These are phyloP conservation scores for Sporothrix phasma DNA, from an alignment of 2,329 filamentous ascomycete genomes.

Conservation along the genomic window DNA sequence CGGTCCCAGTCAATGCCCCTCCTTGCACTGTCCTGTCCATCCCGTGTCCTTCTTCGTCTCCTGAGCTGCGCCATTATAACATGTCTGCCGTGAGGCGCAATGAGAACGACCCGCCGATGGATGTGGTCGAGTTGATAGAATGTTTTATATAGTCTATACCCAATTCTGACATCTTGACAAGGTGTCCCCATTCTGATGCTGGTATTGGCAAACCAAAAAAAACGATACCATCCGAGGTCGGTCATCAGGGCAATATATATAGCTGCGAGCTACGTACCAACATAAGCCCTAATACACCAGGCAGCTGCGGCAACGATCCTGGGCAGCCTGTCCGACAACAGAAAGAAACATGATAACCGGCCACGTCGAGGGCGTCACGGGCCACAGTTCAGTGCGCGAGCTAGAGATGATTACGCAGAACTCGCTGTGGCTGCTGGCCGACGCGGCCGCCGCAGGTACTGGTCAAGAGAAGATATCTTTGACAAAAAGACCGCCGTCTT, in stretches of 20 bases:
- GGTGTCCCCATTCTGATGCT: no score
- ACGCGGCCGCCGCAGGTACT: constrained; percentile 1
- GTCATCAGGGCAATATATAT: no score
- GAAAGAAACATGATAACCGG: constrained; percentile 25
- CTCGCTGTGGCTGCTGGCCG: constrained; percentile 45
- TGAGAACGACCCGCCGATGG: no score
- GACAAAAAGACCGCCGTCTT: constrained; percentile 25
- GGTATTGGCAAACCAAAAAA: no score
- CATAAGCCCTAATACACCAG: no score
- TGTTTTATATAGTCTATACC: no score
- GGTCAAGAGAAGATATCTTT: constrained; percentile 22
- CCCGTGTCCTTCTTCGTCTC: not conserved
- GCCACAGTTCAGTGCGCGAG: constrained; percentile 53
- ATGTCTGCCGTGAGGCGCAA: not conserved
- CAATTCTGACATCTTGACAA: no score
- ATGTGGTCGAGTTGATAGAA: no score
- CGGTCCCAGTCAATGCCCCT: not conserved
- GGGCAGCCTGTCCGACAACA: constrained; percentile 5
- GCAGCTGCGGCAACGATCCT: not conserved
- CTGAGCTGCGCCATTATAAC: not conserved
- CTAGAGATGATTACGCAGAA: constrained; percentile 62
- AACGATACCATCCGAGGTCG: no score
- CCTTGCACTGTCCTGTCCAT: not conserved
- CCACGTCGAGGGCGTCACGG: constrained; percentile 50
- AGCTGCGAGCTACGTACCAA: no score